These are phyloP conservation scores for Populus alba DNA, from an alignment of 345 rosid species.

Conservation along the genomic window DNA sequence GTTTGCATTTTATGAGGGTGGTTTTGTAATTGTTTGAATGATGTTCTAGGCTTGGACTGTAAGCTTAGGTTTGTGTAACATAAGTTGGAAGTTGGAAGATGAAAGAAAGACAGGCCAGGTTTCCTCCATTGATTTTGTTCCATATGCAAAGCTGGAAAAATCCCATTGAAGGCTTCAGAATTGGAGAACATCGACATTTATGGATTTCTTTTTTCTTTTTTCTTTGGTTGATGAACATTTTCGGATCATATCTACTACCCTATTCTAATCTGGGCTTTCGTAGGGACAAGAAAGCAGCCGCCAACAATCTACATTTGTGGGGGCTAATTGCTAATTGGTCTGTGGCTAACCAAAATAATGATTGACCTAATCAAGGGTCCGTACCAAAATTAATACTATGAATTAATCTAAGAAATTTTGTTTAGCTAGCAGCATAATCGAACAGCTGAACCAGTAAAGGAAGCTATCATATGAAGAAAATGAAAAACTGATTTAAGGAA, in stretches of 20 bases:
- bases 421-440: background rate
- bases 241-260: background rate
- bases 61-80: too few relatives aligned
- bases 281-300: background rate
- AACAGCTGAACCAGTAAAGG: background rate
- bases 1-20: background rate
- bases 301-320: background rate
- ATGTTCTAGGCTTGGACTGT: background rate
- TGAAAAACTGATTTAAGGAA: background rate
- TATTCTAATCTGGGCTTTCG: background rate
- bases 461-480: background rate
- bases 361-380: background rate
- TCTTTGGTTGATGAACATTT: background rate
- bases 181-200: too few relatives aligned
- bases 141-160: too few relatives aligned
- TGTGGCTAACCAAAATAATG: background rate
- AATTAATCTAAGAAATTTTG: background rate
- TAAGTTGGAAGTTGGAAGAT: too few relatives aligned
- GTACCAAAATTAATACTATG: background rate
- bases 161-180: too few relatives aligned
- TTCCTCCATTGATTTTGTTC: too few relatives aligned
- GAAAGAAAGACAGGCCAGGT: too few relatives aligned
- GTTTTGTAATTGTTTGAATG: background rate
- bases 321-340: background rate
- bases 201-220: too few relatives aligned